Evolutionary conservation across 106 monocot species (phyloP).

Genomic region (Gastrodia elata): DNA sequence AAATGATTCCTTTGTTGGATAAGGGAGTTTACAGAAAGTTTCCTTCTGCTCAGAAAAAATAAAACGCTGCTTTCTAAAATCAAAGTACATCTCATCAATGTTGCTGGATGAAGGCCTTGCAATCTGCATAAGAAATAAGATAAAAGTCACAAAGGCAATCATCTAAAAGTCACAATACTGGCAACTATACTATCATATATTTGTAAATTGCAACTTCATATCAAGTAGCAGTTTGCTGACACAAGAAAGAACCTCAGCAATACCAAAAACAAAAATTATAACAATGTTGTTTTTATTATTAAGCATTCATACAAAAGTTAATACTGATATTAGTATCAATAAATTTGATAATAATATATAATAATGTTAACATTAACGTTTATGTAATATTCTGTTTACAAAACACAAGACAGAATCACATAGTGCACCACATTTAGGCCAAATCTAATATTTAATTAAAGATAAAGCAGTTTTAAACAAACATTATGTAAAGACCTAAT

Average conservation of each 20-base stretch:
- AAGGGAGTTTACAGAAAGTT: conserved; percentile 77
- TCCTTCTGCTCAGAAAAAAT: conserved; percentile 58
- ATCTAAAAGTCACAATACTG: neutral
- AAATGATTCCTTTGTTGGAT: conserved; percentile 91
- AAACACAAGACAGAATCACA: neutral
- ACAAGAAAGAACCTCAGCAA: neutral
- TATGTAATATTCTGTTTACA: neutral
- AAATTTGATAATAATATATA: neutral
- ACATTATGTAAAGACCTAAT: no score
- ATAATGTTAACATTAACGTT: neutral
- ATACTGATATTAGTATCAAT: neutral
- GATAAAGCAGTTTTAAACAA: neutral
- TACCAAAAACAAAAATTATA: neutral
- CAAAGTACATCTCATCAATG: conserved; percentile 87
- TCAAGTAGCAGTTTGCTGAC: neutral
- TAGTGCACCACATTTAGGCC: neutral
- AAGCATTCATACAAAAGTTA: neutral
- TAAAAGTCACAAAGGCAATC: neutral
- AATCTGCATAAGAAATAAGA: conserved; percentile 25
- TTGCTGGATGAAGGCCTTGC: conserved; percentile 32
- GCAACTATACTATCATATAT: neutral
- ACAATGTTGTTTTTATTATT: neutral
- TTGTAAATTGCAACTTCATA: neutral
- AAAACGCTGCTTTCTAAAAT: conserved; percentile 94
- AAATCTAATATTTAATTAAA: neutral